Evolutionary conservation across 768 basidiomycete genomes (phyloP).

Genomic region (Nidula microcarpa): DNA sequence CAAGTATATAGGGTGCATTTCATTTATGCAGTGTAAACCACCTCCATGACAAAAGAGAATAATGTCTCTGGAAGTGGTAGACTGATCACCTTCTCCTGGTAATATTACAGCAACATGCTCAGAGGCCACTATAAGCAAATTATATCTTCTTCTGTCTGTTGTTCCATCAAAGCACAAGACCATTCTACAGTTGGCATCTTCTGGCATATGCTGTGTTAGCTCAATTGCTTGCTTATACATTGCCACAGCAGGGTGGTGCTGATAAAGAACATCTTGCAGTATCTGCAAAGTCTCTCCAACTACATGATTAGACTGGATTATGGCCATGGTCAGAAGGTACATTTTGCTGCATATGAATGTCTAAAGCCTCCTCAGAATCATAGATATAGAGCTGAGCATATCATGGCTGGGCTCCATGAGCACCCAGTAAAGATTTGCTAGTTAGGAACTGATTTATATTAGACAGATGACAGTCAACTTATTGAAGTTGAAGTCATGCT

Average conservation of each 20-base stretch:
- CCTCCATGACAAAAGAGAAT: conserved; percentile 18
- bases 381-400: conserved; percentile 38
- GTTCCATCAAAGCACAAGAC: background rate
- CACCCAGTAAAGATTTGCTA: conserved; percentile 14
- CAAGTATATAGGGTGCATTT: conserved; percentile 29
- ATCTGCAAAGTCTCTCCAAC: conserved; percentile 9
- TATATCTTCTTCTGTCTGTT: background rate
- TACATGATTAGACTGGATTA: too few species aligned
- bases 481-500: too few species aligned
- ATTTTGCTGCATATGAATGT: conserved; percentile 9
- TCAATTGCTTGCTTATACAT: conserved; percentile 21
- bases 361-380: conserved; percentile 25
- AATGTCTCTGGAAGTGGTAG: conserved; percentile 24
- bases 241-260: conserved; percentile 8
- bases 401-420: conserved; percentile 8
- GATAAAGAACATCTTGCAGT: conserved; percentile 13
- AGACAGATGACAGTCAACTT: too few species aligned
- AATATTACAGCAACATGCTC: conserved; percentile 36
- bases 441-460: too few species aligned
- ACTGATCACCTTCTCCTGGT: conserved; percentile 20
- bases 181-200: conserved; percentile 2
- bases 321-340: too few species aligned
- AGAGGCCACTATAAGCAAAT: background rate
- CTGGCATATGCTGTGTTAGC: background rate
- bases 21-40: conserved; percentile 22